Base-by-base conservation (phyloP, 2,329 filamentous ascomycete genomes). In the Herpotrichia juniperi region DNA sequence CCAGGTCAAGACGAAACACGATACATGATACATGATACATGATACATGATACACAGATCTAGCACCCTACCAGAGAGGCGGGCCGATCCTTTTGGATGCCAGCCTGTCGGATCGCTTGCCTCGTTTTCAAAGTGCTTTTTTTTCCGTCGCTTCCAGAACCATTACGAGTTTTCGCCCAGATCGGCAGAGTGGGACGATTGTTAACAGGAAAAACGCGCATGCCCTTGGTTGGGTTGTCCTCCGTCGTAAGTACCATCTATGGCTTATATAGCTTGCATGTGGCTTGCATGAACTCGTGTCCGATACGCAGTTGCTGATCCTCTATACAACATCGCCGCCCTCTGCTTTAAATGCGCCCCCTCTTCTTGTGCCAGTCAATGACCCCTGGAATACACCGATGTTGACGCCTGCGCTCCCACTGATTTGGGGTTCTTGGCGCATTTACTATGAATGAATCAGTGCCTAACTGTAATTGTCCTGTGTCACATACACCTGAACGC, bases 11-110 rank as follows among this genome's bases (percentile, higher is more conserved):
- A 59, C 40, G 57, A 56, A 68, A 61, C 57, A 22, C 25, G 49
- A 59, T 53, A 53, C 47, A 62, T 54, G 59, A 55, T 59, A 63
- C 64, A 64, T n/a, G n/a, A 56, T 68, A 61, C 57, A 22, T 40
- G 49, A 59, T 53, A 53, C 47, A 62, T 54, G 59, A 55, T 59
- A 63, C 64, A 64, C 54, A 64, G 59, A 68, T 68, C 64, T 67
- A 50, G 56, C 59, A 55, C 59, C 54, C 59, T 57, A 58, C 61
- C 59, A 58, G 35, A 40, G 34, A 24, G 35, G 59, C 63, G 62
- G 66, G 54, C 68, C 68, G 61, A 60, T 66, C 65, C 66, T 62
- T 50, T 61, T 56, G 42, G 51, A 45, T 47, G 37, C 34, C 44
- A 50, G 48, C 60, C 56, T 60, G 61, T 58, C 59, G 61, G 62